These are phyloP conservation scores for Meyerozyma carpophila DNA, from an alignment of 1,139 yeast genomes.

Conservation along the genomic window DNA sequence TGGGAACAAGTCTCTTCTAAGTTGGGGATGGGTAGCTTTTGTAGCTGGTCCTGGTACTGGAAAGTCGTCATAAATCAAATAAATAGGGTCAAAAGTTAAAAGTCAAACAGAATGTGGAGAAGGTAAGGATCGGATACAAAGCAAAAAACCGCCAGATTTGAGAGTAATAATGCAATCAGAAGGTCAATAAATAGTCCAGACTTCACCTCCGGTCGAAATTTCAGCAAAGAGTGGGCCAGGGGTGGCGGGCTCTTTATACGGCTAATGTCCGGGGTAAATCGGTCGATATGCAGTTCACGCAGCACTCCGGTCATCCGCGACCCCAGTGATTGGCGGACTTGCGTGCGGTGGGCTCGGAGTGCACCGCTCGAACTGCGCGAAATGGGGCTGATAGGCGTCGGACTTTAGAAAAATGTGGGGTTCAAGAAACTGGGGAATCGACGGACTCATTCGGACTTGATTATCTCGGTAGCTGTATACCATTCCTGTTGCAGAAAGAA, in stretches of 20 bases:
- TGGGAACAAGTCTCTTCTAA: constrained; percentile 57
- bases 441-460: background rate
- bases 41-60: constrained; percentile 50
- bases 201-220: background rate
- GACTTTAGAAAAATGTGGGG: background rate
- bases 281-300: background rate
- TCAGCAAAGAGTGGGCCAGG: background rate
- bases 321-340: constrained; percentile 1
- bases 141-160: too few species aligned
- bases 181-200: background rate
- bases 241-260: background rate
- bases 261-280: constrained; percentile 1
- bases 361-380: background rate
- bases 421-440: background rate
- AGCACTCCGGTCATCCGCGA: constrained; percentile 1
- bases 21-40: constrained; percentile 75
- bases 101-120: too few species aligned
- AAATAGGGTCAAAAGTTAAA: background rate
- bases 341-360: background rate
- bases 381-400: background rate
- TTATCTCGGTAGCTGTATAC: background rate
- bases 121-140: too few species aligned
- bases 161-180: background rate
- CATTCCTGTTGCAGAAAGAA: background rate
- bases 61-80: constrained; percentile 42